Evolutionary conservation across 208 protist genomes (phyloP).

Genomic region (Acanthamoeba rhysodes): DNA sequence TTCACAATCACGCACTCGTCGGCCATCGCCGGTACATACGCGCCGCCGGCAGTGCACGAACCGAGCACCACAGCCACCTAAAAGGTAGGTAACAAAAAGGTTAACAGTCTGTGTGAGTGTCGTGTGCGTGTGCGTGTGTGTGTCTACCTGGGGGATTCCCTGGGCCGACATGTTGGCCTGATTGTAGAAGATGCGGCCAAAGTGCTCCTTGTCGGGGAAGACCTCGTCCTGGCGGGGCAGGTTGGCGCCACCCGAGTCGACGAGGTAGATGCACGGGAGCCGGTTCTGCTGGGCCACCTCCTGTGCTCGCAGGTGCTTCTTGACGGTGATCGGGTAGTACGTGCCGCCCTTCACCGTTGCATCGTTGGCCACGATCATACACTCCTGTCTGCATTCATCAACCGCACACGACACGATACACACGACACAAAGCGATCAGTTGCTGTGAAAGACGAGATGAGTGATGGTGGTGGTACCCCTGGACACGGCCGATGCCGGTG

Average conservation of each 20-base stretch:
- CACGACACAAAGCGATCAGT: constrained; percentile 9
- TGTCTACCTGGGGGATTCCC: constrained; percentile 93
- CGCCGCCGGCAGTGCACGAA: constrained; percentile 97
- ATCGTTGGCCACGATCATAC: constrained; percentile 98
- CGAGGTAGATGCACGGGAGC: constrained; percentile 93
- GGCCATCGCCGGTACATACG: constrained; percentile 97
- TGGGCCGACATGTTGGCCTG: constrained; percentile 96
- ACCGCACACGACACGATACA: neutral
- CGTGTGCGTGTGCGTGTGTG: neutral
- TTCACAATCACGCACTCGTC: constrained; percentile 96
- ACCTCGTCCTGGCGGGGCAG: constrained; percentile 94
- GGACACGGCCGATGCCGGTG: constrained; percentile 94
- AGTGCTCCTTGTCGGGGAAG: constrained; percentile 97
- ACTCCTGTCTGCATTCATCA: constrained; percentile 84
- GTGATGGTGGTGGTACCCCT: constrained; percentile 76
- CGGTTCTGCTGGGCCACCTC: no score
- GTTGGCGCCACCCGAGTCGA: constrained; percentile 97
- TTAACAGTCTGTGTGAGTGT: neutral
- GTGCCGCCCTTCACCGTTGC: constrained; percentile 98
- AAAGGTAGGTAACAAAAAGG: neutral
- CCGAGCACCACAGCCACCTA: constrained; percentile 98
- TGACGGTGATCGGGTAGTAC: constrained; percentile 98
- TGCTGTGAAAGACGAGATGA: neutral
- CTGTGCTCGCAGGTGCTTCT: constrained; percentile 71
- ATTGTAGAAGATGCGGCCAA: constrained; percentile 99